Evolutionary conservation across 2,329 filamentous ascomycete genomes (phyloP).

Genomic region (Pestalotiopsis sp.): DNA sequence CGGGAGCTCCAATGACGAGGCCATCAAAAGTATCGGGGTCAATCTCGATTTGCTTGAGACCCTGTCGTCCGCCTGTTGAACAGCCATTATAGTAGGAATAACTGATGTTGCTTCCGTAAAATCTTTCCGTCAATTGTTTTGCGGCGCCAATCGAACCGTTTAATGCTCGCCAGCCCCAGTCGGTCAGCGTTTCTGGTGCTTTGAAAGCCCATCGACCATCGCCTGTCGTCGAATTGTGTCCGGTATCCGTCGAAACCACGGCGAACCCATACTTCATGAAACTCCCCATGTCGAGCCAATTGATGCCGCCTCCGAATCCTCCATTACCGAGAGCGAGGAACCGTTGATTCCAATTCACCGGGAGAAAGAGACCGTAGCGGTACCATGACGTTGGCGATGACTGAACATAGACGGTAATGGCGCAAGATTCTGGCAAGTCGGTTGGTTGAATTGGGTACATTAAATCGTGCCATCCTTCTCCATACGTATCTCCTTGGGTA

Average conservation of each 20-base stretch:
- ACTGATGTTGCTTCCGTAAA: conserved; percentile 44
- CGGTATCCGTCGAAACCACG: conserved; percentile 45
- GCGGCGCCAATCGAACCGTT: conserved; percentile 52
- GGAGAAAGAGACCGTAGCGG: conserved; percentile 42
- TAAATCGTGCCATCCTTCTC: conserved; percentile 37
- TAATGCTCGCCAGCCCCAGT: conserved; percentile 43
- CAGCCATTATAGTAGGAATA: conserved; percentile 61
- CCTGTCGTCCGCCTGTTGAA: conserved; percentile 61
- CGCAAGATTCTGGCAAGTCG: conserved; percentile 40
- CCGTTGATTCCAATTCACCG: conserved; percentile 37
- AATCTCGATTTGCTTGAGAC: conserved; percentile 53
- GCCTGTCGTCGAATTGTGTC: conserved; percentile 37
- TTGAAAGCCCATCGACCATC: conserved; percentile 42
- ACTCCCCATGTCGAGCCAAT: conserved; percentile 36
- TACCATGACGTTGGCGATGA: conserved; percentile 35
- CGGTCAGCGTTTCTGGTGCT: conserved; percentile 34
- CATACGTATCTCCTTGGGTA: conserved; percentile 34
- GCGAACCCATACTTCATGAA: conserved; percentile 42
- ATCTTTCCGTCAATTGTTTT: conserved; percentile 49
- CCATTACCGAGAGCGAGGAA: conserved; percentile 42
- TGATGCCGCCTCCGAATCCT: conserved; percentile 39
- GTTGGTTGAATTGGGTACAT: conserved; percentile 38
- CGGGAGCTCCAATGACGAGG: conserved; percentile 50
- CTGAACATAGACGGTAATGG: conserved; percentile 36
- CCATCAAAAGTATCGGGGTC: conserved; percentile 61